A percentile compares a stretch with the other conserved stretches of the same genome.
Conservation (phyloP, 208 protist genomes). For the Wallacemonas sp. region DNA sequence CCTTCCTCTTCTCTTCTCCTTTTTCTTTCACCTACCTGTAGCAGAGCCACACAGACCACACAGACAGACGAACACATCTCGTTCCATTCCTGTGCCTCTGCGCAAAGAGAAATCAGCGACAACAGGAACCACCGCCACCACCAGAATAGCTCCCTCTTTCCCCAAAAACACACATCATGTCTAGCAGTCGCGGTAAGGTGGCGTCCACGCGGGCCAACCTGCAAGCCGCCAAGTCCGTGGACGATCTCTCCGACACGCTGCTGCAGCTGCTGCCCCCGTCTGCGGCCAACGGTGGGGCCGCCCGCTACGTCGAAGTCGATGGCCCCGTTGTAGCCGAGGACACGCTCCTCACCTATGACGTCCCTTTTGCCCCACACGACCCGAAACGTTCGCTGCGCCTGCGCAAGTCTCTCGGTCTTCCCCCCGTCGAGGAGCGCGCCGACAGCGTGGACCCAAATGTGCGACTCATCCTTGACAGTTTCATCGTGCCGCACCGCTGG, state of each 20-base stretch:
- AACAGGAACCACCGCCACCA: too few species aligned
- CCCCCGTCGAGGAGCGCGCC: constrained; percentile 24
- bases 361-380: constrained; percentile 71
- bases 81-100: too few species aligned
- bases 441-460: constrained; percentile 72
- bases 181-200: neutral
- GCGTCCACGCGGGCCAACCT: neutral
- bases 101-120: too few species aligned
- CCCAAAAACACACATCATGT: neutral
- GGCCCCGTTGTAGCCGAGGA: constrained; percentile 57
- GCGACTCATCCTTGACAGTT: constrained; percentile 78
- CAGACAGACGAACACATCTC: too few species aligned
- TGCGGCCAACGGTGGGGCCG: neutral
- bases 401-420: constrained; percentile 44
- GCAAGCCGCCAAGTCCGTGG: constrained; percentile 3
- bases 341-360: constrained; percentile 81
- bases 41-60: too few species aligned
- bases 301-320: constrained; percentile 62
- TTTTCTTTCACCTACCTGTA: too few species aligned
- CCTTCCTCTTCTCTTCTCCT: too few species aligned
- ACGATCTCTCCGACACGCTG: constrained; percentile 29
- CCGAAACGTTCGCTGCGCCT: constrained; percentile 61
- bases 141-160: too few species aligned
- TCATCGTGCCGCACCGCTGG: constrained; percentile 85
- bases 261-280: constrained; percentile 35